Base-by-base conservation (phyloP, 1,284 basidiomycete species). In the Leucoagaricus sp. region DNA sequence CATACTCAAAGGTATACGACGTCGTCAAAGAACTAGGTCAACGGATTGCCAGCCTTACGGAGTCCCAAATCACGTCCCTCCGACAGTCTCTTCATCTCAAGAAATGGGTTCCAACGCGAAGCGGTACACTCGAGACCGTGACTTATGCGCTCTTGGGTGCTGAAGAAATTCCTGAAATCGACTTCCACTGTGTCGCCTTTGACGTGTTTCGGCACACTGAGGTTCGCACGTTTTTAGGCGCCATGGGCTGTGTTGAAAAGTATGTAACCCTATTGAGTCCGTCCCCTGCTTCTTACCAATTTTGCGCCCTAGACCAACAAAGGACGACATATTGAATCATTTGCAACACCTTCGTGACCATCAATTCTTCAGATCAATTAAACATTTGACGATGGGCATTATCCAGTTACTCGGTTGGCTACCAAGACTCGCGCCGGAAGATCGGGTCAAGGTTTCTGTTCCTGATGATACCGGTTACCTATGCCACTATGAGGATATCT, bases 401-500 rank as follows among this genome's bases (percentile, higher is more conserved):
- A 31, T 57, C 21, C 41, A 33, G 10, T 62, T 75, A n/a, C 62
- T 75, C 34, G 62, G 60, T 51, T 65, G 66, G 19, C 60, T 74
- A 10, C 58, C 67, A 4, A 38, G 59, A 0, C 19, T 55, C 15
- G 58, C 53, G 0, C 61, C 66, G 1, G 53, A 65, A 1, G 57
- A 69, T 23, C 69, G 64, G 10, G 59, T 47, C 6, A 59, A 57
- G 34, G 48, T 78, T 19, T 55, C 75, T 6, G 63, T 76, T 21
- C 75, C 75, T 3, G 72, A 75, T 53, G 60, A 21, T 3, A 55
- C 56, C 8, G 55, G 55, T 38, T 48, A 25, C 2, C 65, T 78
- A 15, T 70, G 65, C 5, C 66, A 67, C 0, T 55, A 68, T 15
- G 25, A 55, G 0, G 60, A 67, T 2, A 61, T 75, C 9, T 69